These are phyloP conservation scores for Rhododendron ferrugineum DNA, from an alignment of 148 eudicot species.

Conservation along the genomic window DNA sequence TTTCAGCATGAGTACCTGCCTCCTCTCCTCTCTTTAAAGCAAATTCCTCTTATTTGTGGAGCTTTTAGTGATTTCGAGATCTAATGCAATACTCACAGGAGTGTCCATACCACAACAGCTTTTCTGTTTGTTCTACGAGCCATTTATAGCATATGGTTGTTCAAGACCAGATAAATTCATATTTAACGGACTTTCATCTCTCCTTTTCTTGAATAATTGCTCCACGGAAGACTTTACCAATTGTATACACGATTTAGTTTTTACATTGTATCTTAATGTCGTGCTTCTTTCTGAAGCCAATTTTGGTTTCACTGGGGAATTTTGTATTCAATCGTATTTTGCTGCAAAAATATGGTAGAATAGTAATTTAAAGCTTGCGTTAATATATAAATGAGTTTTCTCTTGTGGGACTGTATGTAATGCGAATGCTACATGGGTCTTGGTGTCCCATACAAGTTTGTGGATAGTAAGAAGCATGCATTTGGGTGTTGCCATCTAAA, in stretches of 20 bases:
- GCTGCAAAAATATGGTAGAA: background rate
- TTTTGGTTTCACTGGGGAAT: background rate
- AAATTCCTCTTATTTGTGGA: background rate
- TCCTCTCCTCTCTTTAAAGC: background rate
- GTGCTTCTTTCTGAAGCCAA: background rate
- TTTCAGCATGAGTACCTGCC: background rate
- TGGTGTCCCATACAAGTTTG: background rate
- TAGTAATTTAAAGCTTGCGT: background rate
- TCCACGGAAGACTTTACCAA: background rate
- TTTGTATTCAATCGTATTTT: background rate
- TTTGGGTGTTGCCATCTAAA: background rate
- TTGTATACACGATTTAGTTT: background rate
- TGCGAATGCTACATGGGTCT: background rate
- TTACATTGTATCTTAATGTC: background rate
- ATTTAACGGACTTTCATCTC: background rate
- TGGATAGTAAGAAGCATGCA: background rate
- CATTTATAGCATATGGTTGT: background rate
- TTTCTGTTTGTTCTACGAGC: background rate
- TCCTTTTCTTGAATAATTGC: slow-evolving; percentile 1
- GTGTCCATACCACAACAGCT: background rate
- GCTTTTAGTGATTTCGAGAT: background rate
- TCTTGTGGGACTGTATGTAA: background rate
- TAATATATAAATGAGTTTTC: background rate
- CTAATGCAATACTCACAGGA: background rate
- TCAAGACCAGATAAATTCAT: slow-evolving; percentile 1